These are phyloP conservation scores for Camellia sinensis DNA, from an alignment of 148 eudicot species.

Conservation along the genomic window DNA sequence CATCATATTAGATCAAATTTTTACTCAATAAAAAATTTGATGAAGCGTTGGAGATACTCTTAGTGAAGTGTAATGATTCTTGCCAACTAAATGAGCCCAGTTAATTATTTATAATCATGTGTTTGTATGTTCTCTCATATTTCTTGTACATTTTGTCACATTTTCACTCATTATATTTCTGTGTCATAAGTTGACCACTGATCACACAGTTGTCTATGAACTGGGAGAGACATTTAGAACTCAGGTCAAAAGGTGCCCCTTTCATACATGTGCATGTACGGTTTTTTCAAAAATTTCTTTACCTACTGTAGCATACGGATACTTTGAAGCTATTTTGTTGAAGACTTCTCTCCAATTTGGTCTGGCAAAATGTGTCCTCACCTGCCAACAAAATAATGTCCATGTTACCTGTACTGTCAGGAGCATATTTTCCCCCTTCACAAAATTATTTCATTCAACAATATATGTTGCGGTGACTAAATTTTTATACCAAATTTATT, in stretches of 20 bases:
- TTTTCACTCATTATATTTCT: slow-evolving; percentile 3
- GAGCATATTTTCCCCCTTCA: background rate
- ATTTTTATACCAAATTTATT: no score
- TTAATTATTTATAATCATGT: no score
- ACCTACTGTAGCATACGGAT: slow-evolving; percentile 84
- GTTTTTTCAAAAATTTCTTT: slow-evolving; percentile 14
- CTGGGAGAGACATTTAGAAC: background rate
- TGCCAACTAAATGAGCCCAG: no score
- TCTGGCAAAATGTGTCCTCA: slow-evolving; percentile 95
- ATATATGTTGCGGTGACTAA: no score
- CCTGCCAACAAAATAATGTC: slow-evolving; percentile 52
- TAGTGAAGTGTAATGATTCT: no score
- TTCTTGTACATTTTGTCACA: background rate
- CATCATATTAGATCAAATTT: no score
- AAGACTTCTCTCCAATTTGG: slow-evolving; percentile 95
- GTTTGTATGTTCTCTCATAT: background rate
- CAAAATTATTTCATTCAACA: background rate
- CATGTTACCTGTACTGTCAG: background rate
- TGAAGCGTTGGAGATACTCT: no score
- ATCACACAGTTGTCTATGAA: background rate
- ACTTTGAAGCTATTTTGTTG: slow-evolving; percentile 65
- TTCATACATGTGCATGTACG: background rate
- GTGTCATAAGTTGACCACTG: background rate
- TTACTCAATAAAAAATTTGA: no score
- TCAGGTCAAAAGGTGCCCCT: slow-evolving; percentile 1